Percentiles rank a stretch among this genome's conserved stretches.
phyloP scores from a whole-genome alignment of 2,329 filamentous ascomycete species.

The Cadophora sp. region DNA sequence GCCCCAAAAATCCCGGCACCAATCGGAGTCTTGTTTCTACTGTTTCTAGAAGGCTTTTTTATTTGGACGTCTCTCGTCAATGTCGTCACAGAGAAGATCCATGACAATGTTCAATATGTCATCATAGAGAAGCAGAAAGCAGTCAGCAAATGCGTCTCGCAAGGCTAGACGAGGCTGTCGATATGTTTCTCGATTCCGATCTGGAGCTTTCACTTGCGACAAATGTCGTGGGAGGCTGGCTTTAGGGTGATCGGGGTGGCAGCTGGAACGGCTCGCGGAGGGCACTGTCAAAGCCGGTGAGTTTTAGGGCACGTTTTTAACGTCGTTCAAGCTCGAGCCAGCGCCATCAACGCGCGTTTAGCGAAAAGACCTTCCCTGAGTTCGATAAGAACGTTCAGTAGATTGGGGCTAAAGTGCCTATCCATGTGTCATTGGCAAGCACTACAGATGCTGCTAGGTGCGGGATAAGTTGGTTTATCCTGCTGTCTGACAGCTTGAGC shows the following conservation, averaged over 20 bases:
- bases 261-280: conserved; percentile 4
- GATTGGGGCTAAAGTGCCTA: conserved; percentile 1
- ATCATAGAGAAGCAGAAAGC: neutral
- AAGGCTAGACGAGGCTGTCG: neutral
- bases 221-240: conserved; percentile 21
- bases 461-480: neutral
- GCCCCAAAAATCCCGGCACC: neutral
- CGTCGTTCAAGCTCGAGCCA: conserved; percentile 30
- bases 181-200: neutral
- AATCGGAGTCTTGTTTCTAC: conserved; percentile 8
- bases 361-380: conserved; percentile 18
- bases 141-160: neutral
- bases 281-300: too few relatives aligned
- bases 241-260: neutral
- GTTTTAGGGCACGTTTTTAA: conserved; percentile 19
- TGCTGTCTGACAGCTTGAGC: neutral
- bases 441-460: neutral
- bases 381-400: conserved; percentile 3
- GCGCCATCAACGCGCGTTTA: conserved; percentile 21
- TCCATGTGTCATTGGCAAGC: neutral
- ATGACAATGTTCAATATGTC: neutral
- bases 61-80: neutral
- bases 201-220: neutral
- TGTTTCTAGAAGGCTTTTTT: neutral
- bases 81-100: neutral